phyloP scores from a whole-genome alignment of 2,329 filamentous ascomycete genomes.

The Colletotrichum theobromicola region DNA sequence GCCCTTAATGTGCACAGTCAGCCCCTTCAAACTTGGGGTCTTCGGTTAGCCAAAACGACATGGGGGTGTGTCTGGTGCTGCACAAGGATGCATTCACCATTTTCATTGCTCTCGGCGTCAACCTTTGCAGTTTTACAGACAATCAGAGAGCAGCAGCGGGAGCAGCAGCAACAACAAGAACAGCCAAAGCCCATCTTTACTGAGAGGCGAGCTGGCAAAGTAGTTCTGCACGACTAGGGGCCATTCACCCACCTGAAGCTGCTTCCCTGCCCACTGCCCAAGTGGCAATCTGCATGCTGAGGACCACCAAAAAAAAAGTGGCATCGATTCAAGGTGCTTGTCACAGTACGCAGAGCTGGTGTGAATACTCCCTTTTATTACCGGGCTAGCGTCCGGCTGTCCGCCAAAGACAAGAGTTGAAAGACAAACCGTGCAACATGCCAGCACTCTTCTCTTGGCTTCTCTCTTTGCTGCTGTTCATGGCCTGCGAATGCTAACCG shows the following conservation, averaged over 20 bases:
- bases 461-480: slow-evolving; percentile 18
- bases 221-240: background rate
- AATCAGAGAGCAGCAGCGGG: background rate
- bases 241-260: background rate
- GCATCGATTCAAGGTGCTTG: slow-evolving; percentile 1
- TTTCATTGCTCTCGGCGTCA: background rate
- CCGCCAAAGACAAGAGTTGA: slow-evolving; percentile 12
- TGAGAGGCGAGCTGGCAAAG: background rate
- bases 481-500: background rate
- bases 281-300: slow-evolving; percentile 11
- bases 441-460: slow-evolving; percentile 12
- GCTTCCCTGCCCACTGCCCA: slow-evolving; percentile 6
- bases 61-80: background rate
- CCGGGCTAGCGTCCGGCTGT: background rate
- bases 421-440: slow-evolving; percentile 17
- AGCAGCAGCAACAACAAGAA: background rate
- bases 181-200: background rate
- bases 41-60: background rate
- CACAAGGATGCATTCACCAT: background rate
- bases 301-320: background rate
- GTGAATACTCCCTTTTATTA: slow-evolving; percentile 7
- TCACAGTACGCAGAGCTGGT: slow-evolving; percentile 8
- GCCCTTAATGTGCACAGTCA: background rate
- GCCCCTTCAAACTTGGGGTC: background rate
- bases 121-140: background rate